Conservation (phyloP, 768 basidiomycete genomes). For the Strobilomyces dryophilus region DNA sequence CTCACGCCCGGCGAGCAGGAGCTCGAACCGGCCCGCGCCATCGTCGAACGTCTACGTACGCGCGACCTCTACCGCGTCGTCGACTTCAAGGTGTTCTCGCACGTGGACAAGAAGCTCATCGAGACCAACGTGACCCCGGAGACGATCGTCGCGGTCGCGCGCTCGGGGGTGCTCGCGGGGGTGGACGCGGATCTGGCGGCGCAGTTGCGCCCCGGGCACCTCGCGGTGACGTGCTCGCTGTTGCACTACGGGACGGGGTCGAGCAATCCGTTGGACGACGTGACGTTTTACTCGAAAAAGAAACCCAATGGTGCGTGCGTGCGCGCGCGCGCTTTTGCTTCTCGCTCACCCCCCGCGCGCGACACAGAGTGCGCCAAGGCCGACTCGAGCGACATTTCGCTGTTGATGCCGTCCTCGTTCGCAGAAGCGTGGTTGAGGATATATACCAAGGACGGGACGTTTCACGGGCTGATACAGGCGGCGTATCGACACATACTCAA, state of each 20-base stretch:
- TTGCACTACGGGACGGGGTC: slow-evolving; percentile 79
- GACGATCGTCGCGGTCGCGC: slow-evolving; percentile 42
- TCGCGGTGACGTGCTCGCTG: slow-evolving; percentile 59
- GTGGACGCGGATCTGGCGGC: slow-evolving; percentile 28
- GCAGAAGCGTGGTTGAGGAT: slow-evolving; percentile 67
- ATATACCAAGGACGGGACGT: slow-evolving; percentile 59
- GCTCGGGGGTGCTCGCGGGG: slow-evolving; percentile 21
- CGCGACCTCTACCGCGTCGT: slow-evolving; percentile 71
- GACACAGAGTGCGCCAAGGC: slow-evolving; percentile 46
- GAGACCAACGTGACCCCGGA: slow-evolving; percentile 33
- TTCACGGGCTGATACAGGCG: slow-evolving; percentile 60
- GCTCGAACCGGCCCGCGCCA: slow-evolving; percentile 51
- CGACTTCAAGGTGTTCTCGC: slow-evolving; percentile 54
- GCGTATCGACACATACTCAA: slow-evolving; percentile 52
- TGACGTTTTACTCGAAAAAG: slow-evolving; percentile 72
- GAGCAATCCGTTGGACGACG: slow-evolving; percentile 60
- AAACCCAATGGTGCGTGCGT: slow-evolving; percentile 47
- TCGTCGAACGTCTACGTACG: slow-evolving; percentile 55
- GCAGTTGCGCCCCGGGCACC: slow-evolving; percentile 41
- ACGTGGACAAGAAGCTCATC: slow-evolving; percentile 27
- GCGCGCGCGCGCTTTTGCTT: no score
- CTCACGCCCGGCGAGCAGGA: slow-evolving; percentile 38
- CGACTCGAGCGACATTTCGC: slow-evolving; percentile 55
- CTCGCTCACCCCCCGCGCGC: no score
- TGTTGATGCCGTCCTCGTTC: slow-evolving; percentile 59